Conservation (phyloP, 148 eudicot species). For the Dianthus caryophyllus region DNA sequence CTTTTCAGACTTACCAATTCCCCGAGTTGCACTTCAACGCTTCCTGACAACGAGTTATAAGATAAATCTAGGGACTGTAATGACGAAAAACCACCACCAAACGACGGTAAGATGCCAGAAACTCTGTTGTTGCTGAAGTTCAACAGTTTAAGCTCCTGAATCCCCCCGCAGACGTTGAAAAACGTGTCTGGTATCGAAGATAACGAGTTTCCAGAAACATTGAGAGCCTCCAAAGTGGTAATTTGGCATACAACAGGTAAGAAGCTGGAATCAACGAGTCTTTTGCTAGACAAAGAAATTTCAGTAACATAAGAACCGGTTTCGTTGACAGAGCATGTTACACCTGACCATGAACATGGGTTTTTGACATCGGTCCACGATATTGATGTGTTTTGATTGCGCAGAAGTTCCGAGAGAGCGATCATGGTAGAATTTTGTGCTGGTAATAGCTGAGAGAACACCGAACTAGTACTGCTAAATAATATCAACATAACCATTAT, state of each 20-base stretch:
- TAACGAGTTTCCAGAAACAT: slow-evolving; percentile 52
- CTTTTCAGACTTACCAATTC: slow-evolving; percentile 40
- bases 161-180: slow-evolving; percentile 38
- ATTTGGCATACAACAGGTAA: slow-evolving; percentile 43
- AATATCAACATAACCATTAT: slow-evolving; percentile 18
- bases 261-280: slow-evolving; percentile 32
- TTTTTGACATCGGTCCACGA: slow-evolving; percentile 36
- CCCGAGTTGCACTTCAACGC: slow-evolving; percentile 34
- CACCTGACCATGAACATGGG: slow-evolving; percentile 80
- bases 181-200: slow-evolving; percentile 45
- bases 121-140: slow-evolving; percentile 54
- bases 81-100: slow-evolving; percentile 37
- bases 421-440: slow-evolving; percentile 43
- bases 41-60: slow-evolving; percentile 33
- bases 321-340: slow-evolving; percentile 32
- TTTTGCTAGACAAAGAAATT: slow-evolving; percentile 36
- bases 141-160: slow-evolving; percentile 44
- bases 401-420: slow-evolving; percentile 34
- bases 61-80: slow-evolving; percentile 62
- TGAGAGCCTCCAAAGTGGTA: slow-evolving; percentile 47
- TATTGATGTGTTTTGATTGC: slow-evolving; percentile 21
- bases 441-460: slow-evolving; percentile 35
- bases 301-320: slow-evolving; percentile 29
- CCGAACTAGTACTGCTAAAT: slow-evolving; percentile 15
- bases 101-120: slow-evolving; percentile 41